Percentiles rank a stretch among this genome's conserved stretches.
Evolutionary conservation across 73 alveolate species (phyloP).

Genomic region (Tetrahymena elliotti): DNA sequence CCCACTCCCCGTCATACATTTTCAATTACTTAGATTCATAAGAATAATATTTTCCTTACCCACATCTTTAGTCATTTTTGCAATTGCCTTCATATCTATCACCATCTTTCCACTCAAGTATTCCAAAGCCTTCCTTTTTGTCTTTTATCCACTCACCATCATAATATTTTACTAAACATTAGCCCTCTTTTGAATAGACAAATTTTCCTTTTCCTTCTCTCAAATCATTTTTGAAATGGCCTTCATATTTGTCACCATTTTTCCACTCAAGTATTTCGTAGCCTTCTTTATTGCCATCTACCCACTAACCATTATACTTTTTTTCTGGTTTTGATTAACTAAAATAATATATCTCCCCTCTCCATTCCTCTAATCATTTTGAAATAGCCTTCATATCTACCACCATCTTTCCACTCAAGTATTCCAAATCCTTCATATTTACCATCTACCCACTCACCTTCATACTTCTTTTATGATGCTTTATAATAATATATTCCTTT

Average conservation of each 20-base stretch:
- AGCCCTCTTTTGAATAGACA: neutral
- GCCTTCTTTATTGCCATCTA: neutral
- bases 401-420: neutral
- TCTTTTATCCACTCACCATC: neutral
- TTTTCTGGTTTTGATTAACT: neutral
- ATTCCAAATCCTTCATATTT: neutral
- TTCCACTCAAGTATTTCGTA: neutral
- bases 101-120: neutral
- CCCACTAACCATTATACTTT: neutral
- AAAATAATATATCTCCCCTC: neutral
- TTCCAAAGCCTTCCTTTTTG: neutral
- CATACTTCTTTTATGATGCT: neutral
- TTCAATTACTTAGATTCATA: neutral
- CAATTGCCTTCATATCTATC: neutral
- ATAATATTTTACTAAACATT: neutral
- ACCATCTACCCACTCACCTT: neutral
- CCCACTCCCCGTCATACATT: neutral
- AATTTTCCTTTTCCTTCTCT: neutral
- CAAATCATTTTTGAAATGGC: neutral
- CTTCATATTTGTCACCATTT: neutral
- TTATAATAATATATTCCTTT: neutral
- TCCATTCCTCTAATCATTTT: neutral
- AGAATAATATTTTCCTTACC: neutral
- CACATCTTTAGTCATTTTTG: neutral
- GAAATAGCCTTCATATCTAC: neutral